A percentile compares a stretch with the other conserved stretches of the same genome.
These are phyloP conservation scores for Cocos nucifera DNA, from an alignment of 176 grass and related monocot species.

Conservation along the genomic window DNA sequence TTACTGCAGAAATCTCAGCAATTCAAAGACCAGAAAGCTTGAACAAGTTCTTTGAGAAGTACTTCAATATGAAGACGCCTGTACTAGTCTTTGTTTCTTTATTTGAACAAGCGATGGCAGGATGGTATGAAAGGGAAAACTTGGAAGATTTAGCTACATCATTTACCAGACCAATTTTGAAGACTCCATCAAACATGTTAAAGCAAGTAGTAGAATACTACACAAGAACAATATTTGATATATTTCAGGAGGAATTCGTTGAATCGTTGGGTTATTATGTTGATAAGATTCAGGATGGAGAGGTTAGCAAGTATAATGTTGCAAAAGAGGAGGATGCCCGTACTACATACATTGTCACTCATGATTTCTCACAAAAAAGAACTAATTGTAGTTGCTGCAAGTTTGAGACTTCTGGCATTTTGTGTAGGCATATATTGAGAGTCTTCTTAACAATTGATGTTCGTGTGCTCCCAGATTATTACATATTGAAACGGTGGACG, in stretches of 20 bases:
- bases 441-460: constrained; percentile 56
- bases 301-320: constrained; percentile 34
- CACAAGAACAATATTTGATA: constrained; percentile 36
- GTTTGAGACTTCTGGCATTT: constrained; percentile 44
- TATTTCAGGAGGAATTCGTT: constrained; percentile 53
- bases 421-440: constrained; percentile 53
- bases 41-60: constrained; percentile 39
- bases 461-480: constrained; percentile 39
- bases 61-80: constrained; percentile 39
- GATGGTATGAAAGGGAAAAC: constrained; percentile 49
- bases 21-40: constrained; percentile 40
- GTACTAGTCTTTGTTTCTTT: constrained; percentile 52
- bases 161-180: constrained; percentile 51
- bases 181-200: constrained; percentile 42
- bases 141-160: constrained; percentile 58
- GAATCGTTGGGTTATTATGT: constrained; percentile 47
- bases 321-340: constrained; percentile 25
- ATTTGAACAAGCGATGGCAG: constrained; percentile 55
- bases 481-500: constrained; percentile 60
- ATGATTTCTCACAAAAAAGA: constrained; percentile 35
- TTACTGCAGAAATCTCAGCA: constrained; percentile 41
- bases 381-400: constrained; percentile 49
- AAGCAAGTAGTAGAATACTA: constrained; percentile 48
- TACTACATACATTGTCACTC: constrained; percentile 27
- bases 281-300: constrained; percentile 32